Conservation (phyloP, 208 protist genomes). For the Crithidia bombi region DNA sequence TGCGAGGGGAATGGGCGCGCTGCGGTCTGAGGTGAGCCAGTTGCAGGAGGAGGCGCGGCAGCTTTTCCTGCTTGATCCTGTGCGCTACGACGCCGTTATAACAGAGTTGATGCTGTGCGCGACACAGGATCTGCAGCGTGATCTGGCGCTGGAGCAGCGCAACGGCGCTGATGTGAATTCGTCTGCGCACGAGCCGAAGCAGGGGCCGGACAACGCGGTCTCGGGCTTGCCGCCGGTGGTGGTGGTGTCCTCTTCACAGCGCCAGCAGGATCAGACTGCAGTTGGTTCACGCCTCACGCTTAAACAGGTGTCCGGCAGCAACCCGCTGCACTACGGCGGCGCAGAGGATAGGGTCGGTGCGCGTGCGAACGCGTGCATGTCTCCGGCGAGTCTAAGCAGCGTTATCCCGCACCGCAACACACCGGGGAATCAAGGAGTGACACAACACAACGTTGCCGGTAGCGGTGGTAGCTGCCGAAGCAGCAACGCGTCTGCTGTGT, state of each 20-base stretch:
- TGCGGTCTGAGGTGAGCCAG: constrained; percentile 53
- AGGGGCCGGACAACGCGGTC: not conserved
- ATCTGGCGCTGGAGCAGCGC: not conserved
- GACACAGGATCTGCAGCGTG: constrained; percentile 18
- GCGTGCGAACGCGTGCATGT: not conserved
- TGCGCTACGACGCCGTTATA: constrained; percentile 83
- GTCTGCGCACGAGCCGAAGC: not conserved
- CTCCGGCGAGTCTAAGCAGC: not conserved
- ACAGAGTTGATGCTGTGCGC: constrained; percentile 67
- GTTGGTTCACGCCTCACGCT: not conserved
- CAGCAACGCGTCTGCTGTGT: not conserved
- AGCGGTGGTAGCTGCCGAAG: not conserved
- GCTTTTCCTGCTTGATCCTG: constrained; percentile 80
- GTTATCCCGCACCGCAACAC: constrained; percentile 5
- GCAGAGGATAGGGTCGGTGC: not conserved
- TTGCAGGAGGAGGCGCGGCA: constrained; percentile 69
- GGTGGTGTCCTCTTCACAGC: not conserved
- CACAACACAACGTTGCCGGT: too few species aligned
- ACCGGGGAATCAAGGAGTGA: not conserved
- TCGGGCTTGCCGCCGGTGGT: constrained; percentile 10
- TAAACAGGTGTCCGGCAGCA: not conserved
- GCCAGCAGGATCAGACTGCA: not conserved
- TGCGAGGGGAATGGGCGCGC: not conserved
- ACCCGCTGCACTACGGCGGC: not conserved
- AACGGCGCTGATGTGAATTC: not conserved